Percentiles rank a stretch among this genome's conserved stretches.
Conservation (phyloP, 2,329 filamentous ascomycete species). For the Colletotrichum spinosum region DNA sequence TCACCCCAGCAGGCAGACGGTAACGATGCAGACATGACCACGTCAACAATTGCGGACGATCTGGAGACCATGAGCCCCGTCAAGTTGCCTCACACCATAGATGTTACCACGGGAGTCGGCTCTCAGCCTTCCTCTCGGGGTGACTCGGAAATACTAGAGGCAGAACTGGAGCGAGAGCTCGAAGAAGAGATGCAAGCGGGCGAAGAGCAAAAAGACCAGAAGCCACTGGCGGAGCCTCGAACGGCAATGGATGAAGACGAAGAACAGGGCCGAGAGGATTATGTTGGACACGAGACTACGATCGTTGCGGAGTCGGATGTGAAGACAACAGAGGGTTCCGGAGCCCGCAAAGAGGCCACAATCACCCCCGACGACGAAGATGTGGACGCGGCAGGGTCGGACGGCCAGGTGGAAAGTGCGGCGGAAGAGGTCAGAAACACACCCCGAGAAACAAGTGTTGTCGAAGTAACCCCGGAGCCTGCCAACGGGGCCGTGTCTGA, state of each 20-base stretch:
- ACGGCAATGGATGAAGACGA: too few species aligned
- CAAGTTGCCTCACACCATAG: slow-evolving; percentile 6
- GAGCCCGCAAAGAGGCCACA: not conserved
- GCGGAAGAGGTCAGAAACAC: slow-evolving; percentile 9
- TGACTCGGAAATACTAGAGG: slow-evolving; percentile 21
- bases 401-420: not conserved
- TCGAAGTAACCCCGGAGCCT: slow-evolving; percentile 20
- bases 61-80: slow-evolving; percentile 37
- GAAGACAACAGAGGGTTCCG: not conserved
- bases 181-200: slow-evolving; percentile 23
- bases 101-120: not conserved
- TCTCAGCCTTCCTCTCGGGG: slow-evolving; percentile 13
- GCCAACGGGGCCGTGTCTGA: slow-evolving; percentile 7
- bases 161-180: slow-evolving; percentile 29
- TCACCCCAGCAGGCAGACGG: not conserved
- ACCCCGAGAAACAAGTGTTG: slow-evolving; percentile 8
- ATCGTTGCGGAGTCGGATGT: not conserved
- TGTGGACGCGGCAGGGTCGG: not conserved
- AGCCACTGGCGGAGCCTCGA: not conserved
- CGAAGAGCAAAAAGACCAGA: not conserved
- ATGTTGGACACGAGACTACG: too few species aligned
- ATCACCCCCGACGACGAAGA: not conserved
- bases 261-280: too few species aligned
- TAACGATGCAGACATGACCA: slow-evolving; percentile 10
- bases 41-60: slow-evolving; percentile 15